phyloP scores from a whole-genome alignment of 306 rosid genomes.

The Calophaca sinica region DNA sequence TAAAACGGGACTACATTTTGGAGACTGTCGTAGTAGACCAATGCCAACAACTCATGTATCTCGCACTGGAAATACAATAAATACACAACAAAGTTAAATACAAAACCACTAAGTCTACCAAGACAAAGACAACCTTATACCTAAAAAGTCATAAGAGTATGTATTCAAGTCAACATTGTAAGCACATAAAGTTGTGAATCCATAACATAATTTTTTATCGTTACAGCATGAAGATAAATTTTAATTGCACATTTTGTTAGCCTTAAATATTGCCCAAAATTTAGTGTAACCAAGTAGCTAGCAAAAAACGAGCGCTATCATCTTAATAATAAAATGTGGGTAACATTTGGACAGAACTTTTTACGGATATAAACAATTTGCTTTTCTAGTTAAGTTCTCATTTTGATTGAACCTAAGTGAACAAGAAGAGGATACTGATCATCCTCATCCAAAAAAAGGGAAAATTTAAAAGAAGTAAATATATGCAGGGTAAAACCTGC shows the following conservation, averaged over 20 bases:
- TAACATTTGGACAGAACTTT: conserved; percentile 15
- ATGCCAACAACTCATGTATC: conserved; percentile 93
- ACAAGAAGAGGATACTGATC: conserved; percentile 29
- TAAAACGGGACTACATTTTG: conserved; percentile 96
- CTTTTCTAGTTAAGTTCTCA: conserved; percentile 21
- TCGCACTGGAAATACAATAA: conserved; percentile 72
- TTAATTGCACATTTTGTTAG: conserved; percentile 9
- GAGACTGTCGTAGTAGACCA: conserved; percentile 97
- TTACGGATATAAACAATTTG: conserved; percentile 17
- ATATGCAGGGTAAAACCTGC: conserved; percentile 64
- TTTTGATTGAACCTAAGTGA: conserved; percentile 17
- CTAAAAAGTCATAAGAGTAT: conserved; percentile 11
- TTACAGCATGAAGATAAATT: conserved; percentile 14
- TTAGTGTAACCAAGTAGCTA: conserved; percentile 13
- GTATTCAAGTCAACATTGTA: conserved; percentile 13
- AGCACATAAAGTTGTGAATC: conserved; percentile 40
- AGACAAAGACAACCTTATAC: conserved; percentile 37
- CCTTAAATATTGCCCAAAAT: conserved; percentile 38
- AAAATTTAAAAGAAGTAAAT: conserved; percentile 17
- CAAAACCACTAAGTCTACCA: conserved; percentile 30
- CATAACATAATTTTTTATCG: conserved; percentile 23
- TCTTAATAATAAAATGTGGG: conserved; percentile 10
- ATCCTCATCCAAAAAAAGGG: conserved; percentile 40
- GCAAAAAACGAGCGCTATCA: conserved; percentile 17
- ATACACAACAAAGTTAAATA: conserved; percentile 35